Percentiles rank a stretch among this genome's conserved stretches.
These are phyloP conservation scores for Tricholoma sp. DNA, from an alignment of 768 basidiomycete species.

Conservation along the genomic window DNA sequence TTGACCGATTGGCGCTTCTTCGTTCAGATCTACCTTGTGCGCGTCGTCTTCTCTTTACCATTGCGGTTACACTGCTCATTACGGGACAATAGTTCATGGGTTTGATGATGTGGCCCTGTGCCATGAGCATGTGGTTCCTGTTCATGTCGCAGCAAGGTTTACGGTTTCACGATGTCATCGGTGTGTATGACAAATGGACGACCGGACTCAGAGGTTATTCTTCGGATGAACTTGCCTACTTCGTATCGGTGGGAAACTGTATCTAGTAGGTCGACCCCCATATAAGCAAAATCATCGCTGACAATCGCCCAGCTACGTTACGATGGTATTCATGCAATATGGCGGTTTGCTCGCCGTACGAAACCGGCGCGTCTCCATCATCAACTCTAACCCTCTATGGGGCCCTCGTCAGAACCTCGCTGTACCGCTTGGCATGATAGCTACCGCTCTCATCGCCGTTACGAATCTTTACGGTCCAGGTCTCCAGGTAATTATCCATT, in stretches of 20 bases:
- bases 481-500: not conserved
- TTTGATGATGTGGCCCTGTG: slow-evolving; percentile 11
- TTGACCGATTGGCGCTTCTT: slow-evolving; percentile 50
- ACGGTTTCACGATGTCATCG: not conserved
- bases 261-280: not conserved
- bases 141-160: not conserved
- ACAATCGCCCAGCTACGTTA: slow-evolving; percentile 30
- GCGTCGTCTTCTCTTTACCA: not conserved
- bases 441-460: not conserved
- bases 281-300: not conserved
- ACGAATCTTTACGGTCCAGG: not conserved
- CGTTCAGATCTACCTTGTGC: slow-evolving; percentile 51
- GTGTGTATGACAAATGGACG: slow-evolving; percentile 3
- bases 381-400: slow-evolving; percentile 46
- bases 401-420: slow-evolving; percentile 1
- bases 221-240: not conserved
- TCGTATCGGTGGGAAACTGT: not conserved
- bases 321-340: slow-evolving; percentile 56
- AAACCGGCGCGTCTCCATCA: slow-evolving; percentile 46
- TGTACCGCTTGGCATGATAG: slow-evolving; percentile 31
- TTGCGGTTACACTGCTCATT: slow-evolving; percentile 29
- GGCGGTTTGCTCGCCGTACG: slow-evolving; percentile 54
- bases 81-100: slow-evolving; percentile 44
- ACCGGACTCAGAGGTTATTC: not conserved
- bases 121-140: slow-evolving; percentile 1